phyloP scores from a whole-genome alignment of 495 filamentous ascomycete species.

The Aspergillus taichungensis region DNA sequence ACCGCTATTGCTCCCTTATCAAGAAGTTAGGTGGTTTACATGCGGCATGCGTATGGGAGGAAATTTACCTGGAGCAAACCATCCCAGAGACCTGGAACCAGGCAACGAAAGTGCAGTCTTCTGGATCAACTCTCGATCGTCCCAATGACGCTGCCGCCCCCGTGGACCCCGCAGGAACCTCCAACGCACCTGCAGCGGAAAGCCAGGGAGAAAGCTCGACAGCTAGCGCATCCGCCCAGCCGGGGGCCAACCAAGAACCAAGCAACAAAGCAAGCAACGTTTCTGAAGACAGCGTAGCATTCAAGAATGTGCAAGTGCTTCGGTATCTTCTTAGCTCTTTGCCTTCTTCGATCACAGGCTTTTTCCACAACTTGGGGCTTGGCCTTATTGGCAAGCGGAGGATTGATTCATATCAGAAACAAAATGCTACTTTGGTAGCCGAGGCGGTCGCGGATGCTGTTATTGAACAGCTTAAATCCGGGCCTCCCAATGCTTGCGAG shows the following conservation, averaged over 20 bases:
- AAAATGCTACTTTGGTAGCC: slow-evolving; percentile 62
- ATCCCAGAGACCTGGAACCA: slow-evolving; percentile 61
- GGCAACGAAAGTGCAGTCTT: slow-evolving; percentile 46
- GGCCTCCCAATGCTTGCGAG: slow-evolving; percentile 30
- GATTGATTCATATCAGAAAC: slow-evolving; percentile 52
- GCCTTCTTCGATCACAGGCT: slow-evolving; percentile 60
- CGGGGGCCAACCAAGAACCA: slow-evolving; percentile 23
- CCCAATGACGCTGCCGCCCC: slow-evolving; percentile 29
- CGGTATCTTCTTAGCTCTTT: slow-evolving; percentile 68
- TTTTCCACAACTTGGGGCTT: slow-evolving; percentile 75
- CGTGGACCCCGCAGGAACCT: slow-evolving; percentile 8
- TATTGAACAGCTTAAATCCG: slow-evolving; percentile 53
- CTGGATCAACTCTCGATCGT: slow-evolving; percentile 36
- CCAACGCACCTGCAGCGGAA: slow-evolving; percentile 8
- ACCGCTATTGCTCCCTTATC: slow-evolving; percentile 63
- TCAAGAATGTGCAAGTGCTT: slow-evolving; percentile 70
- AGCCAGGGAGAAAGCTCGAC: slow-evolving; percentile 12
- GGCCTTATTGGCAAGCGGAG: slow-evolving; percentile 63
- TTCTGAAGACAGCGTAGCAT: slow-evolving; percentile 45
- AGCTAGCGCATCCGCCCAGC: slow-evolving; percentile 14
- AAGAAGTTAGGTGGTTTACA: slow-evolving; percentile 66
- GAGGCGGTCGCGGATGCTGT: slow-evolving; percentile 68
- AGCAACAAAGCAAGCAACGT: slow-evolving; percentile 29
- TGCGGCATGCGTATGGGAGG: slow-evolving; percentile 72
- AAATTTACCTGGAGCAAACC: slow-evolving; percentile 59